Evolutionary conservation across 352 stramenopile species (phyloP).

Genomic region (Phytophthora citrophthora): DNA sequence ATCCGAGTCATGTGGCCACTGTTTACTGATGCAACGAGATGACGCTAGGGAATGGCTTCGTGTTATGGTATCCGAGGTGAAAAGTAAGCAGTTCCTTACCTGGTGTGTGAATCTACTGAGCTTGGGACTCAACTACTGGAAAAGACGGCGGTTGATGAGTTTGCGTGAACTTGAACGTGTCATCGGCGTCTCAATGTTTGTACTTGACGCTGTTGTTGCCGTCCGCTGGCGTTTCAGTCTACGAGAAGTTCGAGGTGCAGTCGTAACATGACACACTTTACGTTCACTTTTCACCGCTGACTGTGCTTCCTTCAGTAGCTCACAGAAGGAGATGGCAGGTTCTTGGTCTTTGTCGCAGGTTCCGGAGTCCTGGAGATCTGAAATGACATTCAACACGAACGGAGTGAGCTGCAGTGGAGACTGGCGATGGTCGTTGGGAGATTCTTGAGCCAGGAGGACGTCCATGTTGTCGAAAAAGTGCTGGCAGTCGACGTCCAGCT

Average conservation of each 20-base stretch:
- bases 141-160: constrained; percentile 39
- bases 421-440: constrained; percentile 5
- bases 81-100: too few relatives aligned
- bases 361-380: constrained; percentile 1
- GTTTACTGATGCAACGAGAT: constrained; percentile 4
- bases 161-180: constrained; percentile 28
- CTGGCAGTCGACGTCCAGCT: constrained; percentile 38
- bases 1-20: neutral
- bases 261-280: constrained; percentile 1
- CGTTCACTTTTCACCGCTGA: neutral
- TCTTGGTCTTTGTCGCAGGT: neutral
- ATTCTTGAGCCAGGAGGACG: constrained; percentile 1
- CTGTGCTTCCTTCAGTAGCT: constrained; percentile 21
- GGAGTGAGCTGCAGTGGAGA: constrained; percentile 13
- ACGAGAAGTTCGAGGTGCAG: constrained; percentile 18
- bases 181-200: constrained; percentile 10
- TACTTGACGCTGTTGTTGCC: neutral
- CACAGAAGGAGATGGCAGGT: constrained; percentile 13
- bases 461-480: constrained; percentile 41
- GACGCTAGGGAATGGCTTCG: neutral
- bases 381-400: constrained; percentile 19
- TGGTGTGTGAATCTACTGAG: too few relatives aligned
- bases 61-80: neutral
- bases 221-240: neutral
- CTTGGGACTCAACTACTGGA: constrained; percentile 14